These are phyloP conservation scores for Myriosclerotinia scirpicola DNA, from an alignment of 2,329 filamentous ascomycete species.

Conservation along the genomic window DNA sequence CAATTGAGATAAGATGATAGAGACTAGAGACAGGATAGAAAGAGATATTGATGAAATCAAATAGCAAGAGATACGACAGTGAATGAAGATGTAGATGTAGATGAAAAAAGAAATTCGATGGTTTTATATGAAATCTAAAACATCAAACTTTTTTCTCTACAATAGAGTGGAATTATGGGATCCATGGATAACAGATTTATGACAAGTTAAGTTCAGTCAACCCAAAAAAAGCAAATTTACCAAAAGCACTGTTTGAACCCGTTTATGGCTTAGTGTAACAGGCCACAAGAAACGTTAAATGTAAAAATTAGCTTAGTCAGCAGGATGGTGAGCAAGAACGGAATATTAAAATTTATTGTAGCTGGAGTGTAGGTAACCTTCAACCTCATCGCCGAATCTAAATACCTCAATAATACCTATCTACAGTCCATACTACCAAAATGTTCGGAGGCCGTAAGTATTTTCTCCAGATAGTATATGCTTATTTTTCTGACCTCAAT, in stretches of 20 bases:
- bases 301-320: constrained; percentile 6
- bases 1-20: constrained; percentile 15
- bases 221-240: neutral
- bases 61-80: neutral
- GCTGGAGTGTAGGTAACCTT: too few species aligned
- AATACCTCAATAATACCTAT: constrained; percentile 10
- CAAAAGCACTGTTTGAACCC: neutral
- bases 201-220: constrained; percentile 11
- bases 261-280: constrained; percentile 6
- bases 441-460: constrained; percentile 65
- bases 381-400: constrained; percentile 2
- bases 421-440: constrained; percentile 36
- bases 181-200: neutral
- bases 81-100: neutral
- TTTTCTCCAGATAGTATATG: neutral
- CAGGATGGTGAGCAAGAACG: neutral
- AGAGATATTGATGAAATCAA: neutral
- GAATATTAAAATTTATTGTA: constrained; percentile 17
- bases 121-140: constrained; percentile 4
- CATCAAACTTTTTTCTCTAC: neutral
- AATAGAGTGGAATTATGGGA: neutral
- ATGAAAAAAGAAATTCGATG: neutral
- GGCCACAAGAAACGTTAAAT: constrained; percentile 6
- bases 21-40: neutral
- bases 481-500: constrained; percentile 20